Percentiles rank a stretch among this genome's conserved stretches.
Evolutionary conservation across 1,139 yeast genomes (phyloP).

Genomic region (Candida albicans): DNA sequence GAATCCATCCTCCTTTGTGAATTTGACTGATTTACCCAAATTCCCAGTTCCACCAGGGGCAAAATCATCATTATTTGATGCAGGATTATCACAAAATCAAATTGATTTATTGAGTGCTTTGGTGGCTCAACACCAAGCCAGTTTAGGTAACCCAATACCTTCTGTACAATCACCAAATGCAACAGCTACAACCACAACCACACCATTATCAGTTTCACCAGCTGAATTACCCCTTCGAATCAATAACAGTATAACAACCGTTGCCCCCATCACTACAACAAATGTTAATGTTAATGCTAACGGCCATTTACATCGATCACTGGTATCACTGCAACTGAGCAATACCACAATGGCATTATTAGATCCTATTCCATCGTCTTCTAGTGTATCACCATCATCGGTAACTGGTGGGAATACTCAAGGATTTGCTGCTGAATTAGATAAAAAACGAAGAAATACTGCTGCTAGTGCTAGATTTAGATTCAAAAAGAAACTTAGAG

Average conservation of each 20-base stretch:
- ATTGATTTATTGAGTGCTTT: constrained; percentile 71
- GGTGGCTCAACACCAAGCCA: constrained; percentile 65
- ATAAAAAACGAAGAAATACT: constrained; percentile 72
- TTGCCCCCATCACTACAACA: too few relatives aligned
- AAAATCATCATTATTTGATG: constrained; percentile 56
- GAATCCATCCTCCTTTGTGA: constrained; percentile 6
- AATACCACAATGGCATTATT: background rate
- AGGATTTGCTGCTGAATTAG: constrained; percentile 21
- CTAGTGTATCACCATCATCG: background rate
- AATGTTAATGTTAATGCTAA: too few relatives aligned
- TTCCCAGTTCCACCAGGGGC: constrained; percentile 76
- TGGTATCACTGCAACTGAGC: constrained; percentile 1
- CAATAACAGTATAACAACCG: constrained; percentile 14
- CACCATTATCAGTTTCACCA: constrained; percentile 10
- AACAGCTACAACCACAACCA: background rate
- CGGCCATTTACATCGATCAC: background rate
- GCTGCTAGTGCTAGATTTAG: constrained; percentile 83
- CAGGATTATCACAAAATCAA: constrained; percentile 66
- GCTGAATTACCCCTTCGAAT: constrained; percentile 24
- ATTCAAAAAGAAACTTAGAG: constrained; percentile 77
- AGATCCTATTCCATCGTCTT: constrained; percentile 1
- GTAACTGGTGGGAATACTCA: background rate
- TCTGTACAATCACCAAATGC: background rate
- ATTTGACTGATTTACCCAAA: constrained; percentile 43
- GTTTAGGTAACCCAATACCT: constrained; percentile 25